phyloP scores from a whole-genome alignment of 2,329 filamentous ascomycete genomes.

The Alternaria brassicae region DNA sequence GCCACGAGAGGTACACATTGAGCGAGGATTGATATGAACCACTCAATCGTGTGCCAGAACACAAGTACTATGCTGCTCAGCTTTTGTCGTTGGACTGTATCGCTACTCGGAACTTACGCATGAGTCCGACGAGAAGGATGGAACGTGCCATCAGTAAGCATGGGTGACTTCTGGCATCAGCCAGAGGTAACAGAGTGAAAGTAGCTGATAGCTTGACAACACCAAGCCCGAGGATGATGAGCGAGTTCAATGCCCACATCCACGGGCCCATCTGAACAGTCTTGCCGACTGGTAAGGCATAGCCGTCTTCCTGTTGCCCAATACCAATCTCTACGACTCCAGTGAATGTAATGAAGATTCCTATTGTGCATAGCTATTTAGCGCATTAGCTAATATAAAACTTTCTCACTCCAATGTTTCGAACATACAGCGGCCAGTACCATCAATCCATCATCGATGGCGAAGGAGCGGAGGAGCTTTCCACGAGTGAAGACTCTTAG shows the following conservation, averaged over 20 bases:
- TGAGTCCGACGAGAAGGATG: constrained; percentile 45
- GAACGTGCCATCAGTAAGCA: constrained; percentile 30
- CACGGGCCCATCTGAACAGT: constrained; percentile 8
- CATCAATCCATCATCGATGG: constrained; percentile 59
- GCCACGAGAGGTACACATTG: constrained; percentile 56
- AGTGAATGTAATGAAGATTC: constrained; percentile 14
- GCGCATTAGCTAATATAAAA: neutral
- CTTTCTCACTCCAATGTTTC: neutral
- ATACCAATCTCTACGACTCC: constrained; percentile 43
- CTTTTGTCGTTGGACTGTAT: neutral
- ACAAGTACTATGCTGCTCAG: constrained; percentile 21
- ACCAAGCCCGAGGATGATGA: constrained; percentile 53
- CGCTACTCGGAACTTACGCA: constrained; percentile 44
- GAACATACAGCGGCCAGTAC: constrained; percentile 47
- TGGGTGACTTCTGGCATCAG: constrained; percentile 47
- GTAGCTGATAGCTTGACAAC: constrained; percentile 58
- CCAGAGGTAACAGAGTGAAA: constrained; percentile 55
- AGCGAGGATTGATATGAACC: constrained; percentile 55
- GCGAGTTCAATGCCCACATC: constrained; percentile 32
- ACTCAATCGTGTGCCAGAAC: constrained; percentile 51
- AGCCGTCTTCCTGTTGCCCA: constrained; percentile 49
- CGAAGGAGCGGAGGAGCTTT: constrained; percentile 56
- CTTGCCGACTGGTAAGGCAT: neutral
- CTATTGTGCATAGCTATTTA: constrained; percentile 6
- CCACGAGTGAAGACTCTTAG: constrained; percentile 56